phyloP scores from a whole-genome alignment of 1,284 basidiomycete species.

The Ganoderma boninense region DNA sequence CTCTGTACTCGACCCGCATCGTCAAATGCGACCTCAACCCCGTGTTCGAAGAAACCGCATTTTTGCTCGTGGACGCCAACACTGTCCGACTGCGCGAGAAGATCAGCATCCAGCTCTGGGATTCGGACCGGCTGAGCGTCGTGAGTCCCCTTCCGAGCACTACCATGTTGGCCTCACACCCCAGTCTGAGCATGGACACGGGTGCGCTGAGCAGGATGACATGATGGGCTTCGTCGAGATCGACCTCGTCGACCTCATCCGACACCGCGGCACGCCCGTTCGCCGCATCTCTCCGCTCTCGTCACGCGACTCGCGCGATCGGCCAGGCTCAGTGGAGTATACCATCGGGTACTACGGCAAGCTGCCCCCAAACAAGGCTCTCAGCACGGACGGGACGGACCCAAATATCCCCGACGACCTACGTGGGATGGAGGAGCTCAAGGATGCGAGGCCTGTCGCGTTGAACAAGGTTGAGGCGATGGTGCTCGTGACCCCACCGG shows the following conservation, averaged over 20 bases:
- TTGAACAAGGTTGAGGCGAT: constrained; percentile 52
- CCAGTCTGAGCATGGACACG: neutral
- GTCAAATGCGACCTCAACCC: constrained; percentile 72
- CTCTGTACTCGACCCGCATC: constrained; percentile 78
- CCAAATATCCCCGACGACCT: constrained; percentile 46
- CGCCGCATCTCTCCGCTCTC: constrained; percentile 40
- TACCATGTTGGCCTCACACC: neutral
- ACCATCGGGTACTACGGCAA: constrained; percentile 75
- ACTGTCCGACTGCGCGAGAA: constrained; percentile 76
- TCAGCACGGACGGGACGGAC: constrained; percentile 48
- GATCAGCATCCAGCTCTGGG: constrained; percentile 79
- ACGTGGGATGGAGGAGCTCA: constrained; percentile 41
- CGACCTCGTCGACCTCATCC: constrained; percentile 44
- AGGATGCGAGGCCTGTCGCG: constrained; percentile 40
- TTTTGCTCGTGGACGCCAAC: constrained; percentile 74
- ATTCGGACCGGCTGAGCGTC: constrained; percentile 63
- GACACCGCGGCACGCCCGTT: constrained; percentile 40
- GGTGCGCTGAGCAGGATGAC: constrained; percentile 40
- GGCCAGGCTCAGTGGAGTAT: constrained; percentile 48
- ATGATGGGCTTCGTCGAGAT: constrained; percentile 46
- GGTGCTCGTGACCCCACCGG: constrained; percentile 65
- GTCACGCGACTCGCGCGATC: constrained; percentile 38
- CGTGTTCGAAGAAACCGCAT: constrained; percentile 81
- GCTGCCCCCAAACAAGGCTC: constrained; percentile 55
- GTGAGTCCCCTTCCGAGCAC: constrained; percentile 40